A percentile compares a stretch with the other conserved stretches of the same genome.
Conservation (phyloP, 106 monocot species). For the Triglochin maritima region DNA sequence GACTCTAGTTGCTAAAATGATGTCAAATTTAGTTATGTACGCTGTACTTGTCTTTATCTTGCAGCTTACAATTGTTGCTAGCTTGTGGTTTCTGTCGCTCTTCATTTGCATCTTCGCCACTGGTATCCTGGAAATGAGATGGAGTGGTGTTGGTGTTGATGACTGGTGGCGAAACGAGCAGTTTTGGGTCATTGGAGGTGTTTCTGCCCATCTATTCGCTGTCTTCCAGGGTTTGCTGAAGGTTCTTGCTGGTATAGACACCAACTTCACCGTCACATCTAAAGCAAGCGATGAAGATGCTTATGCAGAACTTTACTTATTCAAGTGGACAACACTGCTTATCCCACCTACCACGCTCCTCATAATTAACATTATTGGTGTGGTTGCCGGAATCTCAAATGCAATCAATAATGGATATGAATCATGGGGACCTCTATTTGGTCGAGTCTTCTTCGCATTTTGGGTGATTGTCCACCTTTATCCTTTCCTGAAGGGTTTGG, state of each 20-base stretch:
- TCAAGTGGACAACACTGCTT: slow-evolving; percentile 69
- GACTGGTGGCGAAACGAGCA: slow-evolving; percentile 20
- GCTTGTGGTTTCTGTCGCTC: slow-evolving; percentile 13
- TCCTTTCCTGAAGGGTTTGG: slow-evolving; percentile 72
- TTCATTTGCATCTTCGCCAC: slow-evolving; percentile 14
- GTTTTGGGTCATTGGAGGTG: slow-evolving; percentile 52
- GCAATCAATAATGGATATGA: slow-evolving; percentile 81
- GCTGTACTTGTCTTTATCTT: background rate
- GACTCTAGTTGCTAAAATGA: too few species aligned
- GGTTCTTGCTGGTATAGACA: slow-evolving; percentile 64
- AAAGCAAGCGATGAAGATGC: slow-evolving; percentile 52
- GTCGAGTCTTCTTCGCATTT: slow-evolving; percentile 64
- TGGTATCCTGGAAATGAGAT: slow-evolving; percentile 15
- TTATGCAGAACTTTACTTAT: slow-evolving; percentile 60
- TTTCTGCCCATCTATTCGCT: slow-evolving; percentile 59
- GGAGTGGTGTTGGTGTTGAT: slow-evolving; percentile 13
- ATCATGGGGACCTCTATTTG: slow-evolving; percentile 76
- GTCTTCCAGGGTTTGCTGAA: slow-evolving; percentile 58
- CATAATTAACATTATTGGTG: slow-evolving; percentile 55
- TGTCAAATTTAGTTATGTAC: too few species aligned
- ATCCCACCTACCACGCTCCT: slow-evolving; percentile 68
- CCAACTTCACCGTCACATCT: slow-evolving; percentile 71
- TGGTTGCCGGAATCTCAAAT: slow-evolving; percentile 67
- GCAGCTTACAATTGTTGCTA: slow-evolving; percentile 16
- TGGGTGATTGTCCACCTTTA: slow-evolving; percentile 79